Conservation (phyloP, 495 filamentous ascomycete genomes). For the Neurospora pannonica region DNA sequence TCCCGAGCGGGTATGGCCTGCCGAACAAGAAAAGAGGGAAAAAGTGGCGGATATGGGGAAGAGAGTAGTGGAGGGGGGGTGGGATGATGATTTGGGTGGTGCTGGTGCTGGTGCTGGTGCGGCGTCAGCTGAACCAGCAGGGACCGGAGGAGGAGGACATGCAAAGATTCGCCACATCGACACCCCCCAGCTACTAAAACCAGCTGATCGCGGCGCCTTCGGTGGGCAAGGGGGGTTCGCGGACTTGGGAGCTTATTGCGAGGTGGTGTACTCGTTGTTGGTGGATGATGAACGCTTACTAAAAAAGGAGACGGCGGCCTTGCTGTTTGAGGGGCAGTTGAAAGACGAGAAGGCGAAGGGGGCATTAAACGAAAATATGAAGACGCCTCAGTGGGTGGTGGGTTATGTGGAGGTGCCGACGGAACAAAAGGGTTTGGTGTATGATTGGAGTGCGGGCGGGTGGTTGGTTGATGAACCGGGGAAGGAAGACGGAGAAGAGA, state of each 20-base stretch:
- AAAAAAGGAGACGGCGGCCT: constrained; percentile 9
- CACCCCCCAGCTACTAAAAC: not conserved
- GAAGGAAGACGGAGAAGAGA: constrained; percentile 6
- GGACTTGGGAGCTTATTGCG: constrained; percentile 17
- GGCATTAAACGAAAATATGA: constrained; percentile 11
- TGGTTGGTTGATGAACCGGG: constrained; percentile 15
- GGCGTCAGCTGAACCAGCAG: no score
- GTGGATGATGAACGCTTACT: constrained; percentile 24
- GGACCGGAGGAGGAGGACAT: not conserved
- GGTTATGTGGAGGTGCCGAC: constrained; percentile 8
- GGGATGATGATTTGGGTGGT: no score
- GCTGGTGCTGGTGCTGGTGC: no score
- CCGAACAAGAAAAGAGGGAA: not conserved
- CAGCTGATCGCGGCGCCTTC: constrained; percentile 1
- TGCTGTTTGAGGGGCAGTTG: constrained; percentile 25
- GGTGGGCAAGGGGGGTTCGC: constrained; percentile 26
- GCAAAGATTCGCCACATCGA: not conserved
- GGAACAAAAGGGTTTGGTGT: constrained; percentile 7
- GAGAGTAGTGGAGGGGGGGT: constrained; percentile 1
- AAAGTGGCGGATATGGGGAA: constrained; percentile 13
- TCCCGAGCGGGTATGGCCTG: constrained; percentile 5
- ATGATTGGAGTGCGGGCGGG: constrained; percentile 26
- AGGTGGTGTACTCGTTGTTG: constrained; percentile 19
- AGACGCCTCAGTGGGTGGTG: constrained; percentile 16
- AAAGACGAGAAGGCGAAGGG: constrained; percentile 5